Percentiles rank a stretch among this genome's conserved stretches.
Conservation (phyloP, 371 early-diverging fungal species). For the Amoeboaphelidium protococcarum region DNA sequence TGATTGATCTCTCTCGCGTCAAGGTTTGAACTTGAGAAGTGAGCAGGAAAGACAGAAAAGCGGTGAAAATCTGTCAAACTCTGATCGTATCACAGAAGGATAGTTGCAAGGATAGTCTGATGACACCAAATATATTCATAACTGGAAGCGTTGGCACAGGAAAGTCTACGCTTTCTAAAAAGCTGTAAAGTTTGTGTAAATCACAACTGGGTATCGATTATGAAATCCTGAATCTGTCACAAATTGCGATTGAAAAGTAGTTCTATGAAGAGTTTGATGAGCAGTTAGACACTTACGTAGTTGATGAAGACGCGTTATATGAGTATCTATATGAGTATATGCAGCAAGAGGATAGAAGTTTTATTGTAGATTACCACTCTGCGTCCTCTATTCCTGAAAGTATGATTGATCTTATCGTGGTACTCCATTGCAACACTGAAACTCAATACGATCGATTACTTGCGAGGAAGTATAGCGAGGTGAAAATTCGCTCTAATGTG, state of each 20-base stretch:
- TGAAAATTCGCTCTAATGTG: slow-evolving; percentile 85
- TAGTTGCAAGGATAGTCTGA: no score
- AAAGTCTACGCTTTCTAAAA: slow-evolving; percentile 74
- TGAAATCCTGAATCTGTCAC: slow-evolving; percentile 54
- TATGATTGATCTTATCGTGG: slow-evolving; percentile 87
- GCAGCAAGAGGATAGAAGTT: slow-evolving; percentile 24
- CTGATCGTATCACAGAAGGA: no score
- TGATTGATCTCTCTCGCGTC: no score
- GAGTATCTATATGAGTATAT: not conserved
- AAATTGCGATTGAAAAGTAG: no score
- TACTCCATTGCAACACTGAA: slow-evolving; percentile 49
- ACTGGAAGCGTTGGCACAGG: slow-evolving; percentile 97
- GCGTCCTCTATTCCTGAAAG: slow-evolving; percentile 83
- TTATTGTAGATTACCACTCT: slow-evolving; percentile 74
- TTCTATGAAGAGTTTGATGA: slow-evolving; percentile 66
- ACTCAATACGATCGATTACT: slow-evolving; percentile 59
- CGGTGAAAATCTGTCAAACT: no score
- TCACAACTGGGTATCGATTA: slow-evolving; percentile 63
- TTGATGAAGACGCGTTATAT: slow-evolving; percentile 69
- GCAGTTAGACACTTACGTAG: slow-evolving; percentile 62
- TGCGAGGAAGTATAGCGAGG: slow-evolving; percentile 48
- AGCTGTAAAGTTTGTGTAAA: slow-evolving; percentile 33
- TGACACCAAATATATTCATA: slow-evolving; percentile 82
- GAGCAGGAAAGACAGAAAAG: no score
- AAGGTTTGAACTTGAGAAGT: no score